Conservation (phyloP, 352 stramenopile genomes). For the Pythium rishiriense region DNA sequence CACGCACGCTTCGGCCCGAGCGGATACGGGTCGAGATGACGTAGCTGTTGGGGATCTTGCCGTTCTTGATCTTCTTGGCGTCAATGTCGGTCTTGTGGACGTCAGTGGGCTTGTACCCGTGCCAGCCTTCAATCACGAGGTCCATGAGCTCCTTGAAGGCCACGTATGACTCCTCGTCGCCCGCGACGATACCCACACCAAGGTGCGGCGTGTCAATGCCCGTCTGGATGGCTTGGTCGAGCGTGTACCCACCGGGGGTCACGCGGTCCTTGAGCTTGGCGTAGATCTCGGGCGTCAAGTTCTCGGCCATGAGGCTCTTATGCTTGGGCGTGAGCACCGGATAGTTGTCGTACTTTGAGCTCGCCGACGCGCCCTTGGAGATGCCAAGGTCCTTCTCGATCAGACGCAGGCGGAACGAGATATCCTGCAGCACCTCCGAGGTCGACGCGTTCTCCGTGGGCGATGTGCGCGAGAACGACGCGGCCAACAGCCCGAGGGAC, state of each 20-base stretch:
- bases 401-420: constrained; percentile 56
- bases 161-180: constrained; percentile 82
- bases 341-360: constrained; percentile 63
- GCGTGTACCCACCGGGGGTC: constrained; percentile 78
- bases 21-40: constrained; percentile 93
- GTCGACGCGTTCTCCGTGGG: constrained; percentile 57
- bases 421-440: constrained; percentile 62
- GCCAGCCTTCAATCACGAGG: constrained; percentile 85
- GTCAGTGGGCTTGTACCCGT: constrained; percentile 78
- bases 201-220: constrained; percentile 82
- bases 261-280: constrained; percentile 63
- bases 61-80: constrained; percentile 65
- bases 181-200: constrained; percentile 76
- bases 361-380: constrained; percentile 24
- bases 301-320: constrained; percentile 70
- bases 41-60: constrained; percentile 72
- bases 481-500: constrained; percentile 56
- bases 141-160: constrained; percentile 86
- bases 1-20: constrained; percentile 88
- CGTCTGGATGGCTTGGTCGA: constrained; percentile 86
- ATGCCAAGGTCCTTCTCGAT: constrained; percentile 71
- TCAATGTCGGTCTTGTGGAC: constrained; percentile 85
- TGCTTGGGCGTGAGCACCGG: constrained; percentile 74
- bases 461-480: constrained; percentile 40
- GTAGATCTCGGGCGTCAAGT: constrained; percentile 69